Evolutionary conservation across 805 yeast genomes (phyloP).

Genomic region (Candida ortonii): DNA sequence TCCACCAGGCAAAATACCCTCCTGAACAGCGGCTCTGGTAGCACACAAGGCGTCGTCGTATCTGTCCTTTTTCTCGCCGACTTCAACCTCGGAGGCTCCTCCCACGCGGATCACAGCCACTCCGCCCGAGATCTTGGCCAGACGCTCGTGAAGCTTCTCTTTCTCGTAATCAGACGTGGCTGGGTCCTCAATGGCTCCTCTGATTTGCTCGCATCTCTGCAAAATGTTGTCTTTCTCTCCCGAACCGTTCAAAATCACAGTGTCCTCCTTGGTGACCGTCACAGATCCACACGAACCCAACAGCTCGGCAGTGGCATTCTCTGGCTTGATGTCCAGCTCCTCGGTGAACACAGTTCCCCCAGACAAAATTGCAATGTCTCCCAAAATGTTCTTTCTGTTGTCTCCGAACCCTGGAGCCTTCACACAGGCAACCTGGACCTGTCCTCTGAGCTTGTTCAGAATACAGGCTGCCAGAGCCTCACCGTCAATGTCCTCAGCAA

Average conservation of each 20-base stretch:
- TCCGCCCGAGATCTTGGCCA: constrained; percentile 96
- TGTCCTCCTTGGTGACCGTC: constrained; percentile 92
- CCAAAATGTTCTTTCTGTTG: constrained; percentile 93
- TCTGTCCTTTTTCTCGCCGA: constrained; percentile 99
- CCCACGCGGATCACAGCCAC: constrained; percentile 98
- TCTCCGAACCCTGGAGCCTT: constrained; percentile 99
- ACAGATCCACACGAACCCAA: constrained; percentile 90
- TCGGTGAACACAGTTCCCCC: constrained; percentile 93
- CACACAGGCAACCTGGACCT: constrained; percentile 95
- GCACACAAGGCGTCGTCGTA: constrained; percentile 98
- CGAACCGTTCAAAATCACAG: constrained; percentile 89
- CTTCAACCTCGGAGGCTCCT: constrained; percentile 96
- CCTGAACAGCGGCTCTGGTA: constrained; percentile 98
- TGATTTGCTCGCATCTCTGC: constrained; percentile 92
- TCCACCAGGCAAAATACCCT: constrained; percentile 99
- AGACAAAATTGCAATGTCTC: constrained; percentile 91
- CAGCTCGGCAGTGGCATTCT: constrained; percentile 83
- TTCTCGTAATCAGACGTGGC: constrained; percentile 86
- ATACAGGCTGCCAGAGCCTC: constrained; percentile 98
- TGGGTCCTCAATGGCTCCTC: constrained; percentile 70
- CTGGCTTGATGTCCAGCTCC: constrained; percentile 94
- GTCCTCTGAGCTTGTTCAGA: constrained; percentile 95
- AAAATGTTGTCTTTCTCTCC: constrained; percentile 79
- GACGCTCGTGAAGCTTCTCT: constrained; percentile 95
- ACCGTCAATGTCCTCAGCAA: constrained; percentile 96